A percentile compares a stretch with the other conserved stretches of the same genome.
These are phyloP conservation scores for Coniophora puteana DNA, from an alignment of 1,284 basidiomycete genomes.

Conservation along the genomic window DNA sequence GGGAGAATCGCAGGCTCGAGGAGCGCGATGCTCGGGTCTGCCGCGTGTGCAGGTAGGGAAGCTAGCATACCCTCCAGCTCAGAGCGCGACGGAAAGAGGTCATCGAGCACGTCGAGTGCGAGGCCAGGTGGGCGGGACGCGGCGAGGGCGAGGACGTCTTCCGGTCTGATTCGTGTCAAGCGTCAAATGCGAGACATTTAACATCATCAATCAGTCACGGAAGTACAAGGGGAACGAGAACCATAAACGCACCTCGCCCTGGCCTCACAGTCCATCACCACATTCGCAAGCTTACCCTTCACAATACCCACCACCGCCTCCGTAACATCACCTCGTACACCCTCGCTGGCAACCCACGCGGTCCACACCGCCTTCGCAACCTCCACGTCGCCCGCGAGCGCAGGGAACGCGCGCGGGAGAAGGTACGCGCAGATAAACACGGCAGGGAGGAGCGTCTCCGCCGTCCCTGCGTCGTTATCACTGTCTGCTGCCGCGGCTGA, in stretches of 20 bases:
- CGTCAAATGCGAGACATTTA: background rate
- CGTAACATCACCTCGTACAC: constrained; percentile 12
- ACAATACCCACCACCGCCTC: constrained; percentile 30
- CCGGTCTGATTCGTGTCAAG: too few relatives aligned
- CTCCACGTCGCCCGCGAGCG: constrained; percentile 12
- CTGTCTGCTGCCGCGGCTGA: too few relatives aligned
- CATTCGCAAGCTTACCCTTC: constrained; percentile 35
- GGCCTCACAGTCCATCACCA: constrained; percentile 41
- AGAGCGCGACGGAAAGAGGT: constrained; percentile 50
- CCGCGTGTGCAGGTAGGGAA: constrained; percentile 42
- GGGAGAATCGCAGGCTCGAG: constrained; percentile 58
- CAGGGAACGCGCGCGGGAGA: constrained; percentile 27
- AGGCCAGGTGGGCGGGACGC: constrained; percentile 28
- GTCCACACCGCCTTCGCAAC: constrained; percentile 35
- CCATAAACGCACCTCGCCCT: constrained; percentile 34
- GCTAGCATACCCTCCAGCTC: constrained; percentile 48
- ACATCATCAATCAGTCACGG: background rate
- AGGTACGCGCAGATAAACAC: constrained; percentile 48
- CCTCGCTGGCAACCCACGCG: constrained; percentile 26
- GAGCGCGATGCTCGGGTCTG: constrained; percentile 59
- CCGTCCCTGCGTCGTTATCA: too few relatives aligned
- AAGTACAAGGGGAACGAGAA: constrained; percentile 4
- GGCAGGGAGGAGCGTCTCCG: constrained; percentile 33
- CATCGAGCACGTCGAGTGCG: constrained; percentile 33
- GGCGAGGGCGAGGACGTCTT: constrained; percentile 40